Base-by-base conservation (phyloP, 495 filamentous ascomycete species). In the Penicillium robsamsonii region DNA sequence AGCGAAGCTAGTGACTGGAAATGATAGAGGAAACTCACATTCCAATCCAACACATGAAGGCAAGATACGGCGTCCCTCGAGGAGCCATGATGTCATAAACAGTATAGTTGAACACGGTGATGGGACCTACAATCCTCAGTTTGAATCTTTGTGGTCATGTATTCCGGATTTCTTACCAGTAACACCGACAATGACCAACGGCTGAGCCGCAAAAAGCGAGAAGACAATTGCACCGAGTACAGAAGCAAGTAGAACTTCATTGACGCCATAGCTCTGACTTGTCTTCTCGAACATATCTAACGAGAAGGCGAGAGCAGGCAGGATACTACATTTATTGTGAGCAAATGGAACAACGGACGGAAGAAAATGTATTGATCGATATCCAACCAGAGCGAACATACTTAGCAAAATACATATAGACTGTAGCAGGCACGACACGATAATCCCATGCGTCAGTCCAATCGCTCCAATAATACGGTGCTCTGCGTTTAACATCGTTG, bases 401-500 rank as follows among this genome's bases (percentile, higher is more conserved):
- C 89, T 92, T 92, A 25, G 88, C 90, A 78, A 92, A 93, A 72
- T 91, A 93, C 88, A 92, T 94, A 70, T 92, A 92, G 45, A 94
- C 78, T 33, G 89, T 91, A 25, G 86, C 87, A 33, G 90, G 88
- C 27, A 94, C 77, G 37, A 91, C 86, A 33, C 90, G 81, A 73
- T 94, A 94, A 68, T 91, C 84, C 88, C 87, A 91, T 3, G 89
- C 90, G 74, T 93, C 90, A 29, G 72, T 78, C 87, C 86, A 92
- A 71, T 94, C 90, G 67, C 83, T 88, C 74, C 72, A 76, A 62
- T 91, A 94, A 67, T 79, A 92, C 10, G 90, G 90, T 5, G 79
- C 81, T 56, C 90, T 76, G 47, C 89, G 81, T 54, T 81, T 84
- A 50, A 92, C 63, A 72, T 94, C 90, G 60, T 89, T 83, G 38